Base-by-base conservation (phyloP, 2,329 filamentous ascomycete species). In the Aspergillus eucalypticola region DNA sequence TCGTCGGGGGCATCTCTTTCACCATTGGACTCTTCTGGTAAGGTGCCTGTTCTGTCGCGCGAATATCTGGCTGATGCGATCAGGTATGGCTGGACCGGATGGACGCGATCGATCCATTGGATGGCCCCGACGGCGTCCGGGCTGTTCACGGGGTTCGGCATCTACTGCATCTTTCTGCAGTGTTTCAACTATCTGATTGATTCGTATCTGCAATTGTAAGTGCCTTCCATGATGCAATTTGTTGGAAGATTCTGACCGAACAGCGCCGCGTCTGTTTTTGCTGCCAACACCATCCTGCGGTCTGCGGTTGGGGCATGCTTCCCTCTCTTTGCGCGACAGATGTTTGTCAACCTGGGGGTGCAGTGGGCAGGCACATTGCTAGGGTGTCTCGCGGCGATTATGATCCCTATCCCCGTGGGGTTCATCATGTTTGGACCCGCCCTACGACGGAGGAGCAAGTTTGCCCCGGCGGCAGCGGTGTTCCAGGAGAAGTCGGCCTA, bases 121-220 rank as follows among this genome's bases (percentile, higher is more conserved):
- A 73, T 73, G 65, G 71, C 70, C 7, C 73, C 73, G n/a, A 72
- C 72, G 2, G 70, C 67, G 3, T 70, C 68, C 2, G 74, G 74
- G n/a, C 49, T 74, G 1, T 42, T 73, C 19, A 68, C 66, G 10
- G 73, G 72, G 5, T 75, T 75, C 49, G 72, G 71, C 8, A 70
- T 75, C 35, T 69, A 68, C 32, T 67, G 67, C 25, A 73, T 75
- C 58, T 75, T 76, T 58, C 57, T 75, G 39, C 70, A 72, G 49
- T 69, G 71, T 17, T 76, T 75, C 63, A 75, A 74, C 48, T 74
- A 78, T 48, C 53, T 79, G 42, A 71, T 79, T 23, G 76, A 78
- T 42, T 72, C 74, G 1, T 78, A 78, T 62, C 66, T 78, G 29
- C 71, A 70, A 23, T 66, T 78, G 76, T 79, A 62, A 71, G 76